These are phyloP conservation scores for Mycena floridula DNA, from an alignment of 768 basidiomycete species.

Conservation along the genomic window DNA sequence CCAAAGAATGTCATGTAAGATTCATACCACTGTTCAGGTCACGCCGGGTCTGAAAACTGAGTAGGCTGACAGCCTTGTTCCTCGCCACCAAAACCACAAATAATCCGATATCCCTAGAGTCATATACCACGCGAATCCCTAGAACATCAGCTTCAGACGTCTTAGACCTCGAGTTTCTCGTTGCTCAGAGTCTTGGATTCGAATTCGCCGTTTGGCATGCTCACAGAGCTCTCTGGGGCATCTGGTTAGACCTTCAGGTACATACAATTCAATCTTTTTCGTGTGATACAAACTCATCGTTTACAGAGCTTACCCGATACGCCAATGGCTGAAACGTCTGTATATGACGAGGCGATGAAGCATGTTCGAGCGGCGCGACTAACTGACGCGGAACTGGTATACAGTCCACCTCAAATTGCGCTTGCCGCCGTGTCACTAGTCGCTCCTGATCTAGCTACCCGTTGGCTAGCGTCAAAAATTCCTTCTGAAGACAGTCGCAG, in stretches of 20 bases:
- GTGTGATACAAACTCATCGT: neutral
- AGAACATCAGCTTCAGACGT: slow-evolving; percentile 79
- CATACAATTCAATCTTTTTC: slow-evolving; percentile 7
- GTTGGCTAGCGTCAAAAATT: slow-evolving; percentile 52
- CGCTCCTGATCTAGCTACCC: slow-evolving; percentile 48
- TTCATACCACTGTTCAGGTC: neutral
- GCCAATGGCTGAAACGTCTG: slow-evolving; percentile 13
- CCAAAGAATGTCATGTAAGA: slow-evolving; percentile 96
- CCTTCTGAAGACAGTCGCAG: slow-evolving; percentile 11
- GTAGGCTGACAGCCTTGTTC: slow-evolving; percentile 91
- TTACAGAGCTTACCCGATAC: neutral
- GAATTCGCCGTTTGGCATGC: slow-evolving; percentile 94
- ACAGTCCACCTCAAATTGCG: slow-evolving; percentile 91
- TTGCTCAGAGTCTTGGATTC: slow-evolving; percentile 90
- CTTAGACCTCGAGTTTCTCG: slow-evolving; percentile 90
- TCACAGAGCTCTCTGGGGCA: slow-evolving; percentile 82
- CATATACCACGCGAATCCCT: slow-evolving; percentile 78
- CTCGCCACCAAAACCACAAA: slow-evolving; percentile 98
- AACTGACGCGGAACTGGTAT: slow-evolving; percentile 88
- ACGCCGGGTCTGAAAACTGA: slow-evolving; percentile 5
- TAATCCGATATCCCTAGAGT: slow-evolving; percentile 80
- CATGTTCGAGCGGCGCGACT: slow-evolving; percentile 76
- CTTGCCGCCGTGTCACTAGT: slow-evolving; percentile 70
- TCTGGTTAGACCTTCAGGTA: slow-evolving; percentile 87
- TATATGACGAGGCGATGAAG: slow-evolving; percentile 61